These are phyloP conservation scores for Penicillium longicatenatum DNA, from an alignment of 495 filamentous ascomycete genomes.

Conservation along the genomic window DNA sequence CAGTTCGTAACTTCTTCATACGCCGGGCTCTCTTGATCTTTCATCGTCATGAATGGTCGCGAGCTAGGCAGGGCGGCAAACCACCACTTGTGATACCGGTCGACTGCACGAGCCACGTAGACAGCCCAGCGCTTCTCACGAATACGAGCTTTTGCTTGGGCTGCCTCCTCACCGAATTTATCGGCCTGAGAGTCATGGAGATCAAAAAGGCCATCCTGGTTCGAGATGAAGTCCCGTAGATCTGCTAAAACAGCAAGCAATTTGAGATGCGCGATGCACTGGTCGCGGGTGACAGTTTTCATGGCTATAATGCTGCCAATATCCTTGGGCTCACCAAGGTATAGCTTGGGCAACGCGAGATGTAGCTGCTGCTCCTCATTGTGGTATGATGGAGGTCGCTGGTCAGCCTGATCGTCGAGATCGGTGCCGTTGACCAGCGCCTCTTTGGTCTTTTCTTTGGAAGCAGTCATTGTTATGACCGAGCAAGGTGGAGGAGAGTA, in stretches of 20 bases:
- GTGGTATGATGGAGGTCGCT: slow-evolving; percentile 25
- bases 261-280: slow-evolving; percentile 77
- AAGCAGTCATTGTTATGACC: background rate
- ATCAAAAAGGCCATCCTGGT: slow-evolving; percentile 67
- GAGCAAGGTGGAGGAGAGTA: background rate
- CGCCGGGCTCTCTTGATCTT: slow-evolving; percentile 2
- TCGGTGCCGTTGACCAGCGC: background rate
- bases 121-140: slow-evolving; percentile 80
- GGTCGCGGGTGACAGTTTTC: slow-evolving; percentile 17
- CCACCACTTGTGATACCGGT: slow-evolving; percentile 77
- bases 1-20: slow-evolving; percentile 21
- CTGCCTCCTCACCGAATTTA: slow-evolving; percentile 8
- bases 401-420: background rate
- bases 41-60: slow-evolving; percentile 13
- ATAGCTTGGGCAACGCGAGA: slow-evolving; percentile 18
- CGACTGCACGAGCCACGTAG: slow-evolving; percentile 70
- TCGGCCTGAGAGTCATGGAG: slow-evolving; percentile 55
- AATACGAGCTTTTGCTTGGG: slow-evolving; percentile 39
- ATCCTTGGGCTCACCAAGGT: slow-evolving; percentile 4
- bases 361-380: slow-evolving; percentile 7
- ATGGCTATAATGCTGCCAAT: background rate
- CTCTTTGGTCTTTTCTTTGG: background rate
- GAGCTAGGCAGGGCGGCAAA: slow-evolving; percentile 26
- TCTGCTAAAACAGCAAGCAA: slow-evolving; percentile 69
- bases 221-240: slow-evolving; percentile 66